A percentile compares a stretch with the other conserved stretches of the same genome.
Conservation (phyloP, 2,329 filamentous ascomycete genomes). For the Trichoderma aggressivum region DNA sequence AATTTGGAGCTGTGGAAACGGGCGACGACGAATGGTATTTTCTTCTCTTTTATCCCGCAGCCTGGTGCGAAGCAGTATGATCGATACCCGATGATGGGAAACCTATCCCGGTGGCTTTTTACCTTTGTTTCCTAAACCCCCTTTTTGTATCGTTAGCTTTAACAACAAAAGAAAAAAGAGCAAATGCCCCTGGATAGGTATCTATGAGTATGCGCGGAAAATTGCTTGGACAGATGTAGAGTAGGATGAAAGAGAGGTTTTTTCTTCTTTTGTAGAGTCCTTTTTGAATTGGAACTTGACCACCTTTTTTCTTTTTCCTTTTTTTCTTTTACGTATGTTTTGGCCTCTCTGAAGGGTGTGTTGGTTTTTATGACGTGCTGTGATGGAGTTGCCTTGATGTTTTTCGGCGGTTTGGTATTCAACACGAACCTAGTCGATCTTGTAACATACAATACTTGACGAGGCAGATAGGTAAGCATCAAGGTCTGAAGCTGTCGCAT, state of each 20-base stretch:
- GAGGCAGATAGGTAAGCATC: no score
- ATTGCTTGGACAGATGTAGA: constrained; percentile 17
- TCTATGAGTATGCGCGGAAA: constrained; percentile 13
- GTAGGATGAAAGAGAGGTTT: constrained; percentile 13
- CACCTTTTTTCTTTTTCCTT: background rate
- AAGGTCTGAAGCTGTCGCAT: background rate
- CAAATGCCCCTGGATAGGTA: background rate
- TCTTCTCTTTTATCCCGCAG: constrained; percentile 7
- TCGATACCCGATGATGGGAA: constrained; percentile 13
- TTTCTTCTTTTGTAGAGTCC: background rate
- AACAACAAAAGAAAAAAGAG: background rate
- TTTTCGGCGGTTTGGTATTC: no score
- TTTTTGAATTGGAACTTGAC: background rate
- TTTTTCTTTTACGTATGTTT: background rate
- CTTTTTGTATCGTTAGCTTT: background rate
- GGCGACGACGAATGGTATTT: background rate
- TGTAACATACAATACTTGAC: no score
- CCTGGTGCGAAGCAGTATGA: constrained; percentile 14
- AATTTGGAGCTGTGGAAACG: background rate
- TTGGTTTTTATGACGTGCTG: no score
- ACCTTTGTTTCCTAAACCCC: background rate
- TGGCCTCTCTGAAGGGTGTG: background rate
- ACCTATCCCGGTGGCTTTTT: background rate
- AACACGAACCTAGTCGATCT: no score
- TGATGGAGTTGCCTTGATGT: no score